Conservation (phyloP, 768 basidiomycete species). For the Boletus reticuloceps region DNA sequence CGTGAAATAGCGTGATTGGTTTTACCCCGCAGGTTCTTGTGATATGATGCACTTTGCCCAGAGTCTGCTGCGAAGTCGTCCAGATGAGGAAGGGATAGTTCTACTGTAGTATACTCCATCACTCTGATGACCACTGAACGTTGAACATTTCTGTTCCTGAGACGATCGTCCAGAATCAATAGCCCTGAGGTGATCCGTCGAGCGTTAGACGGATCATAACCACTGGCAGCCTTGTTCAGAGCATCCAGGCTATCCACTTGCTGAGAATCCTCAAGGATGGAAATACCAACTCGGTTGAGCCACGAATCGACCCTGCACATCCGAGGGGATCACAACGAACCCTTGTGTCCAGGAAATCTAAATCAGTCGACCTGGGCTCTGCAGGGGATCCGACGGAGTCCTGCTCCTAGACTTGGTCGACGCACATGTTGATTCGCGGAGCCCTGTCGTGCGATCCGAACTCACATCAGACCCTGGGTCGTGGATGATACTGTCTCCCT, state of each 20-base stretch:
- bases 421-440: conserved; percentile 13
- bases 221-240: no score
- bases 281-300: neutral
- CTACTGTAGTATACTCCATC: no score
- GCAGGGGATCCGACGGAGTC: conserved; percentile 13
- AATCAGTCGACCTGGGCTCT: conserved; percentile 6
- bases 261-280: neutral
- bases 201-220: no score
- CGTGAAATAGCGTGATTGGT: no score
- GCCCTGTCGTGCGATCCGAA: neutral
- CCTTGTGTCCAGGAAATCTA: neutral
- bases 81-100: no score
- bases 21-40: no score
- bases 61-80: no score
- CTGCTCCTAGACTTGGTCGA: neutral
- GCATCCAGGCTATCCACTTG: no score
- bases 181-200: no score
- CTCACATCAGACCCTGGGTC: neutral
- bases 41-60: neutral
- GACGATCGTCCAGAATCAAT: conserved; percentile 10
- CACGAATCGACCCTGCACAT: conserved; percentile 2
- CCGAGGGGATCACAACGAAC: conserved; percentile 14
- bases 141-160: neutral
- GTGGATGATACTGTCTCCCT: neutral
- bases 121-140: no score